phyloP scores from a whole-genome alignment of 805 yeast species.

The Saccharomycopsis fibuligera region DNA sequence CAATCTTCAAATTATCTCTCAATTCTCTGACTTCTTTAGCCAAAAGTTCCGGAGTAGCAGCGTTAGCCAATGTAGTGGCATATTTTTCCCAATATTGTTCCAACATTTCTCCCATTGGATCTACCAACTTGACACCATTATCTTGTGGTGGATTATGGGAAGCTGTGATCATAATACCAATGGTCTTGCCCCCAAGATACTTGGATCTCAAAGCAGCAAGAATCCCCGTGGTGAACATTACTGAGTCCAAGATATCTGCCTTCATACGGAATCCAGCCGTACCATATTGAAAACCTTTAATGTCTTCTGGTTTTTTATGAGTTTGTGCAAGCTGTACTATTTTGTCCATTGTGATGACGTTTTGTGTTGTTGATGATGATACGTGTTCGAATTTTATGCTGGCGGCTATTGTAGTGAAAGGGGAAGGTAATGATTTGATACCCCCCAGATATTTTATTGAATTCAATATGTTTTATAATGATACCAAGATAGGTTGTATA shows the following conservation, averaged over 20 bases:
- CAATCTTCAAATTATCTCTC: conserved; percentile 38
- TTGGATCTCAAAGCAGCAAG: conserved; percentile 81
- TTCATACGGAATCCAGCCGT: conserved; percentile 93
- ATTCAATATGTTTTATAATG: no score
- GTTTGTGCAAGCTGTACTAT: conserved; percentile 3
- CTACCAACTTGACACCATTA: conserved; percentile 90
- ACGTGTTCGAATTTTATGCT: no score
- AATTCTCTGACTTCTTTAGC: conserved; percentile 33
- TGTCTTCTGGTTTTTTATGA: conserved; percentile 36
- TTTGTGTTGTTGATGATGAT: no score
- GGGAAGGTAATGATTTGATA: no score
- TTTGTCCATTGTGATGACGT: not conserved
- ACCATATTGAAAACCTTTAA: conserved; percentile 60
- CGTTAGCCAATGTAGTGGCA: conserved; percentile 78
- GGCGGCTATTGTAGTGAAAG: no score
- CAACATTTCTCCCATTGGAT: conserved; percentile 89
- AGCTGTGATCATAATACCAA: conserved; percentile 97
- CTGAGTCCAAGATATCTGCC: conserved; percentile 66
- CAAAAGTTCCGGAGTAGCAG: conserved; percentile 41
- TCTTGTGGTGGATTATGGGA: conserved; percentile 91
- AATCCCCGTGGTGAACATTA: conserved; percentile 77
- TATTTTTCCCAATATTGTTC: conserved; percentile 74
- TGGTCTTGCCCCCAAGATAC: conserved; percentile 53
- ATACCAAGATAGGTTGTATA: no score
- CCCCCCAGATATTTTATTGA: no score